Conservation (phyloP, 352 stramenopile genomes). For the Phytopythium kandeliae region DNA sequence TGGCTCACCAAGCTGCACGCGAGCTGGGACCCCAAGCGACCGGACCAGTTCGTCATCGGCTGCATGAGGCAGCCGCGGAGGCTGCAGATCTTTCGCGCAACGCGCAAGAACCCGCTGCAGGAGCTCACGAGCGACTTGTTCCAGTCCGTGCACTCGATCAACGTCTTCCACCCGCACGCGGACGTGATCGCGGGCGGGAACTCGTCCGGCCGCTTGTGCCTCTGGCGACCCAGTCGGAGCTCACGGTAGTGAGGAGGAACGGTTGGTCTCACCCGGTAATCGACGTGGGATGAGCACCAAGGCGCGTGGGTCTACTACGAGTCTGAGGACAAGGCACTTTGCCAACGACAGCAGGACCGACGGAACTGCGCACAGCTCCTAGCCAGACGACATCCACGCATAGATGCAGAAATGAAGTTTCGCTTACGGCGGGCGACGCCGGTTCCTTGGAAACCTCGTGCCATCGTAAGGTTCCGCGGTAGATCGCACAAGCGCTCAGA, state of each 20-base stretch:
- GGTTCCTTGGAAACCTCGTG: neutral
- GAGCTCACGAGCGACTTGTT: conserved; percentile 65
- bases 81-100: conserved; percentile 77
- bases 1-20: conserved; percentile 88
- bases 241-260: conserved; percentile 2
- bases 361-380: neutral
- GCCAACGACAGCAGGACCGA: neutral
- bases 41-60: conserved; percentile 73
- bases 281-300: neutral
- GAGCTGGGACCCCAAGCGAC: conserved; percentile 69
- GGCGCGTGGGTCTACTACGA: neutral
- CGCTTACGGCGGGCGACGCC: neutral
- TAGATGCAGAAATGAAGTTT: neutral
- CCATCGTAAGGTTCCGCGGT: neutral
- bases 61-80: conserved; percentile 78
- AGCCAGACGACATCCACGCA: neutral
- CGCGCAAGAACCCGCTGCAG: conserved; percentile 59
- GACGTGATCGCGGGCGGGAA: conserved; percentile 73
- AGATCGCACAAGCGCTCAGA: neutral
- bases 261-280: conserved; percentile 1
- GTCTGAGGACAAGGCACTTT: neutral
- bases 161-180: conserved; percentile 75
- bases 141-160: conserved; percentile 83
- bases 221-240: conserved; percentile 35
- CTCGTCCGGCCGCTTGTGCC: conserved; percentile 56